phyloP scores from a whole-genome alignment of 345 rosid species.

The Erysimum cheiranthoides region DNA sequence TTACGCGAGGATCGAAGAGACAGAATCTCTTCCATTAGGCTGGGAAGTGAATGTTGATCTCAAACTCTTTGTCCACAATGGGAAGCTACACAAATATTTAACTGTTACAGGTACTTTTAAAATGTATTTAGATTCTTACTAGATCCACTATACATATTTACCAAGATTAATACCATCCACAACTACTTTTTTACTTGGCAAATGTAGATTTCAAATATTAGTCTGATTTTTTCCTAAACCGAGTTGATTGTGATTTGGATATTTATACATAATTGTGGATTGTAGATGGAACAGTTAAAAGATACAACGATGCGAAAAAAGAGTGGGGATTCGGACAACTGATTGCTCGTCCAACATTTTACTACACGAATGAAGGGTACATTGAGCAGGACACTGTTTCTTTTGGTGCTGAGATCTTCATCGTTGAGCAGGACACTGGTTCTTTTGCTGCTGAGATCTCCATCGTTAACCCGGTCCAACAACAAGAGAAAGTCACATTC shows the following conservation, averaged over 20 bases:
- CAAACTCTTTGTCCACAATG: constrained; percentile 47
- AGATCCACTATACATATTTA: no score
- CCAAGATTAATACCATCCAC: not conserved
- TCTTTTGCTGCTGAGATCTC: constrained; percentile 55
- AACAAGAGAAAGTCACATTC: constrained; percentile 41
- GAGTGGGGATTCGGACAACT: constrained; percentile 47
- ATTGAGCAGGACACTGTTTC: not conserved
- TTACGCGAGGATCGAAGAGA: constrained; percentile 42
- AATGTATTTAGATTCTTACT: not conserved
- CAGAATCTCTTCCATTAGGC: constrained; percentile 20
- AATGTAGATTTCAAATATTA: not conserved
- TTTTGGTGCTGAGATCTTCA: no score
- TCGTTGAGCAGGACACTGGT: constrained; percentile 20
- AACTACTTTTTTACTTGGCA: not conserved
- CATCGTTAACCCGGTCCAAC: constrained; percentile 9
- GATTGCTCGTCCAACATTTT: constrained; percentile 40
- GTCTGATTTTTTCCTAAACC: not conserved
- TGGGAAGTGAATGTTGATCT: constrained; percentile 48
- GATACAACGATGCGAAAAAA: constrained; percentile 31
- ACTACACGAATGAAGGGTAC: constrained; percentile 41
- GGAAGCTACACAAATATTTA: constrained; percentile 38
- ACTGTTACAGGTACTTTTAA: constrained; percentile 41
- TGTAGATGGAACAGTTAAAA: constrained; percentile 44
- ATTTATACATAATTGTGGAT: not conserved
- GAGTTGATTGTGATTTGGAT: not conserved